Evolutionary conservation across 2,329 filamentous ascomycete species (phyloP).

Genomic region (Cordyceps cicadae): DNA sequence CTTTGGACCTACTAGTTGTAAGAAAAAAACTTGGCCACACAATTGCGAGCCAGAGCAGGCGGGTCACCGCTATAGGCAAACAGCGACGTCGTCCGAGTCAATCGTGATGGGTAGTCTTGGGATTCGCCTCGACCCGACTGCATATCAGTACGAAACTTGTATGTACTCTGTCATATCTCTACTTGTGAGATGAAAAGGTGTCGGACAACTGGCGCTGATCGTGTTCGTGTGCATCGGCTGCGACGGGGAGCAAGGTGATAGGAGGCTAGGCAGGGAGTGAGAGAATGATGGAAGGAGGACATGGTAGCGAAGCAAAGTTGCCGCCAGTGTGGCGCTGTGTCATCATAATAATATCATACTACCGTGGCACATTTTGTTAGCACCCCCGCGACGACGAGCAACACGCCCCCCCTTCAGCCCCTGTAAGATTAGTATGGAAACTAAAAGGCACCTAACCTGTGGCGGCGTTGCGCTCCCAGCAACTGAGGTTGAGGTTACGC

Average conservation of each 20-base stretch:
- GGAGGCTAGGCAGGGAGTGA: background rate
- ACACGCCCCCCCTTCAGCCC: conserved; percentile 5
- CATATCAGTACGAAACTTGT: background rate
- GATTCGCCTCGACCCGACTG: background rate
- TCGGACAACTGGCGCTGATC: background rate
- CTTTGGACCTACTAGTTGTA: background rate
- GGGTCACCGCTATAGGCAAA: background rate
- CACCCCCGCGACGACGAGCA: background rate
- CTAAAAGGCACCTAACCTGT: too few species aligned
- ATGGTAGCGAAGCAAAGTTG: background rate
- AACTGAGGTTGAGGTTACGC: background rate
- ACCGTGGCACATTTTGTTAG: background rate
- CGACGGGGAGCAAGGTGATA: background rate
- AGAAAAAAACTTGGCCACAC: background rate
- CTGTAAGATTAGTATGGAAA: conserved; percentile 2
- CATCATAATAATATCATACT: background rate
- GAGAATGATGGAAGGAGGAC: background rate
- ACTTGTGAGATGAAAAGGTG: too few species aligned
- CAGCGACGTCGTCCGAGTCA: background rate
- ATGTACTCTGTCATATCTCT: background rate
- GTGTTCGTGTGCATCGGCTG: background rate
- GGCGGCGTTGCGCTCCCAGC: background rate
- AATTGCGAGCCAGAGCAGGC: too few species aligned
- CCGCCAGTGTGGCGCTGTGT: conserved; percentile 6
- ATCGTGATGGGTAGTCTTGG: background rate